Evolutionary conservation across 176 grass and related monocot species (phyloP), one percentile per base, ranked within the genome.

Genomic region (Avena sativa): DNA sequence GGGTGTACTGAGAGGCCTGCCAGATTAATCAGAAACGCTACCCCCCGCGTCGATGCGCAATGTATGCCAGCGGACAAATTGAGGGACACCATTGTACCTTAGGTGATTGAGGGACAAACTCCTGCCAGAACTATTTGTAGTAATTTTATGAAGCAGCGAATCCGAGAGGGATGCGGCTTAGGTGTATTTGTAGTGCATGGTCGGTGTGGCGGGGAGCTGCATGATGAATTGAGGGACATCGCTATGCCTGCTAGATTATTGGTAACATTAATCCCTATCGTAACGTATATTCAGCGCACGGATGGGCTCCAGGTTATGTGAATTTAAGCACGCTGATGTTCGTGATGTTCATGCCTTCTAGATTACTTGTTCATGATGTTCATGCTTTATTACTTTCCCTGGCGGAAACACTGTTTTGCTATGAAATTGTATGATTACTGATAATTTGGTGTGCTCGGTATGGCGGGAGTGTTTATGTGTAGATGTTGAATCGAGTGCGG

Each of bases 101-200:
- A n/a, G n/a, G n/a, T n/a, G n/a, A n/a, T n/a, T n/a, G n/a, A n/a
- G n/a, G n/a, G n/a, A n/a, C n/a, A n/a, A n/a, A n/a, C n/a, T n/a
- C n/a, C n/a, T n/a, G n/a, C n/a, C n/a, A n/a, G n/a, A 26, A 1
- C 61, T 32, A 21, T 20, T 47, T 30, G 3, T 55, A 5, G 52
- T 55, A 0, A 55, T 14, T 59, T 40, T 64, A 9, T 0, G 36
- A 52, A 70, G 15, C 6, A 4, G 60, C 26, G 21, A 51, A 52
- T 75, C 72, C 72, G 47, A 75, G 14, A 51, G 21, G 21, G 72
- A 75, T 1, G 23, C 72, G 72, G 72, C 72, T 75, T 52, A 75
- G 72, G 21, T 28, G 64, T 73, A 71, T 71, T 58, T 58, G 19
- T 7, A 9, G 8, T 16, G 19, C 38, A 9, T 6, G 32, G 65